Conservation (phyloP, 208 protist genomes). For the Acanthamoeba healyi region DNA sequence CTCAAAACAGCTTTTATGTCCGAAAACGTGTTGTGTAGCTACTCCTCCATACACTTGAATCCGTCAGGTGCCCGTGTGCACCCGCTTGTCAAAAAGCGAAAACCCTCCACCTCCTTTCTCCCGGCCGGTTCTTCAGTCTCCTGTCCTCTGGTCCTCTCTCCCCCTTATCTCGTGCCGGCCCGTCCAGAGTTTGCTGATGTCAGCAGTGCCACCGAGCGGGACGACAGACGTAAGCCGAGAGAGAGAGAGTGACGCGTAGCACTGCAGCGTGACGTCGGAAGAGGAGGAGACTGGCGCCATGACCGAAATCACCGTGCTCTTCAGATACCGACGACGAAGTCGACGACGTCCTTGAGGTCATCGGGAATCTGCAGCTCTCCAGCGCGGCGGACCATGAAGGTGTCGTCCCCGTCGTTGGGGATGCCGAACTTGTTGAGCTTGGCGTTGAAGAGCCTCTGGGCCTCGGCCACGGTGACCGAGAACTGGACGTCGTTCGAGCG, state of each 20-base stretch:
- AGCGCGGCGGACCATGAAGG: constrained; percentile 52
- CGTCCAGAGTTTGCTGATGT: background rate
- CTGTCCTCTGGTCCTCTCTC: background rate
- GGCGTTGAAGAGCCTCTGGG: constrained; percentile 48
- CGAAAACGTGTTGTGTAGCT: too few species aligned
- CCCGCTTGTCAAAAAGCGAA: background rate
- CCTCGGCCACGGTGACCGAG: constrained; percentile 48
- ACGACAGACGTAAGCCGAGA: background rate
- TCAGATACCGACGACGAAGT: constrained; percentile 37
- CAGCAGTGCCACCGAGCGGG: background rate
- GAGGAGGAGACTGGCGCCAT: too few species aligned
- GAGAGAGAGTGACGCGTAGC: background rate
- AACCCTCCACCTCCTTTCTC: background rate
- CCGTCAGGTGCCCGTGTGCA: too few species aligned
- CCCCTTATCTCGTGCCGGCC: background rate
- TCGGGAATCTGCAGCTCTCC: constrained; percentile 54
- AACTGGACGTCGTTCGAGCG: constrained; percentile 44
- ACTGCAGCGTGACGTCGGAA: background rate
- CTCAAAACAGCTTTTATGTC: too few species aligned
- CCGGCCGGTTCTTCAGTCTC: too few species aligned
- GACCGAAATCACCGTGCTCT: background rate
- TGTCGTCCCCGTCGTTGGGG: constrained; percentile 21
- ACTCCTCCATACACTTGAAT: background rate
- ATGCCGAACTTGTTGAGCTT: constrained; percentile 55
- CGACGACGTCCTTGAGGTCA: constrained; percentile 57